phyloP scores from a whole-genome alignment of 192 early-diverging fungal genomes.

The Entomortierella parvispora region DNA sequence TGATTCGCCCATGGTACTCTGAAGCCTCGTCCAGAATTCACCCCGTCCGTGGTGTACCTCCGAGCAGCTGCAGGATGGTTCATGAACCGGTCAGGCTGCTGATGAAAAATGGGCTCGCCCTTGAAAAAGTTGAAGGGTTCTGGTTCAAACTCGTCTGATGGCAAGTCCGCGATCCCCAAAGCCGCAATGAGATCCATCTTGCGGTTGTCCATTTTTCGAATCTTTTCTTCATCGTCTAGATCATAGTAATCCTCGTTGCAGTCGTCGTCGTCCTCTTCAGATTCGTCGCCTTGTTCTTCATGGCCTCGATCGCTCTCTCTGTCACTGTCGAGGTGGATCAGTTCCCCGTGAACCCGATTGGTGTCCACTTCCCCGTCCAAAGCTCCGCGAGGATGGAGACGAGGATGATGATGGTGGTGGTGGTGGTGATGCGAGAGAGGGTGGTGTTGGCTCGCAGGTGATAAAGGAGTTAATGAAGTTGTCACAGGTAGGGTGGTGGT shows the following conservation, averaged over 20 bases:
- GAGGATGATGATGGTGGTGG: too few species aligned
- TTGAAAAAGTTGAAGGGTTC: slow-evolving; percentile 25
- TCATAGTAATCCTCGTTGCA: background rate
- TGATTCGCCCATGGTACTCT: slow-evolving; percentile 13
- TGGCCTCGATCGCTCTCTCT: background rate
- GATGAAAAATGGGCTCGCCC: slow-evolving; percentile 16
- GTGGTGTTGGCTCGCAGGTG: too few species aligned
- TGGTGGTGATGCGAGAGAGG: too few species aligned
- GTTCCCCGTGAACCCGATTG: too few species aligned
- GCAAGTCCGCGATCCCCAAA: slow-evolving; percentile 18
- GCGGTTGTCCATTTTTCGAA: background rate
- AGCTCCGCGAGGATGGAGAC: too few species aligned
- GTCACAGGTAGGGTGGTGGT: too few species aligned
- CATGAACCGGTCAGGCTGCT: background rate
- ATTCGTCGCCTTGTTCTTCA: background rate
- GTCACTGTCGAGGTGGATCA: background rate
- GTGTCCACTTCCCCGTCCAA: too few species aligned
- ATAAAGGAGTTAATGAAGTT: too few species aligned
- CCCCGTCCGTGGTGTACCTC: slow-evolving; percentile 10
- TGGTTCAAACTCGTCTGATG: background rate
- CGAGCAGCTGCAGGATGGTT: background rate
- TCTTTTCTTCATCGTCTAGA: background rate
- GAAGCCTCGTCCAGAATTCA: background rate
- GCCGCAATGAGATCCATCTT: slow-evolving; percentile 40
- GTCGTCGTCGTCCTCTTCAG: slow-evolving; percentile 10